Evolutionary conservation across 2,329 filamentous ascomycete genomes (phyloP).

Genomic region (Fusarium sp.): DNA sequence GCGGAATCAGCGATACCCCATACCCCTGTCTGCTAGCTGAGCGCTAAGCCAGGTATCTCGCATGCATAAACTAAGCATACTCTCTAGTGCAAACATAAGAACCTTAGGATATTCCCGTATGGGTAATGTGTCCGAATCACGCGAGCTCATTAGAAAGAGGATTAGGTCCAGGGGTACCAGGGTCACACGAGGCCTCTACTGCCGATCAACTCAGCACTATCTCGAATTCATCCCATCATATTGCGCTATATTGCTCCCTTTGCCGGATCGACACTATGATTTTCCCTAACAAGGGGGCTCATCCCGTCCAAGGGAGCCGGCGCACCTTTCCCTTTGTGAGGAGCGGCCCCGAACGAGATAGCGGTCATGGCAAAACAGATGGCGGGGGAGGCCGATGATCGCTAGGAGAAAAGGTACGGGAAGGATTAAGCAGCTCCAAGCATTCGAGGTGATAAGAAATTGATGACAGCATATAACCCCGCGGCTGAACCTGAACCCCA

Average conservation of each 20-base stretch:
- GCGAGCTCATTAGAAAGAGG: conserved; percentile 2
- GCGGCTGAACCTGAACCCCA: neutral
- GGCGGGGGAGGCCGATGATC: conserved; percentile 14
- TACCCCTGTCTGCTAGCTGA: neutral
- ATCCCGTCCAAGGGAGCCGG: neutral
- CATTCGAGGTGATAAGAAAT: conserved; percentile 10
- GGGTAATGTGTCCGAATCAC: conserved; percentile 30
- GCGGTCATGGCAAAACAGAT: conserved; percentile 3
- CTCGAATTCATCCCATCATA: neutral
- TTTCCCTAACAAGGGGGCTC: conserved; percentile 2
- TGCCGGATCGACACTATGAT: conserved; percentile 11
- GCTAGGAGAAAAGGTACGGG: conserved; percentile 22
- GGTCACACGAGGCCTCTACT: conserved; percentile 8
- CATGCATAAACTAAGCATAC: conserved; percentile 35
- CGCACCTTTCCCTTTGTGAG: conserved; percentile 11
- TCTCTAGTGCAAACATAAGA: conserved; percentile 28
- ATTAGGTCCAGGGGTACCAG: conserved; percentile 15
- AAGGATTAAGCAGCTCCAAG: conserved; percentile 11
- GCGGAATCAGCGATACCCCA: conserved; percentile 12
- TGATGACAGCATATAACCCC: conserved; percentile 17
- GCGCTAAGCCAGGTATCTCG: conserved; percentile 14
- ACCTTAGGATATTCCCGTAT: conserved; percentile 25
- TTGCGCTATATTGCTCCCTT: neutral
- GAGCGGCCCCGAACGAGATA: conserved; percentile 11
- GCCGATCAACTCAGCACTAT: conserved; percentile 11